phyloP scores from a whole-genome alignment of 208 protist species.

The Sergeia podlipaevii region DNA sequence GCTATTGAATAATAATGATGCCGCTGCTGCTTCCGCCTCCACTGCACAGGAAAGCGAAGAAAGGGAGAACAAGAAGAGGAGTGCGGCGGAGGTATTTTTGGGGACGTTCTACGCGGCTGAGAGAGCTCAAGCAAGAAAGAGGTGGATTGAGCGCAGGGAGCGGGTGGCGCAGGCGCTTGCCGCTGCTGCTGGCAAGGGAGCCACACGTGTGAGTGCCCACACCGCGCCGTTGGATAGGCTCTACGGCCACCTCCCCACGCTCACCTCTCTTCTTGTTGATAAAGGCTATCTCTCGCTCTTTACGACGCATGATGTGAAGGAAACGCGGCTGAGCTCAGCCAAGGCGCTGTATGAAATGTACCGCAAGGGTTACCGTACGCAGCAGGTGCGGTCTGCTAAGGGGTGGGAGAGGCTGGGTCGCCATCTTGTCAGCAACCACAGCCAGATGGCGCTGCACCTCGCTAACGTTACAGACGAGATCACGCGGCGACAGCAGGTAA shows the following conservation, averaged over 20 bases:
- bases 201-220: no score
- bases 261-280: conserved; percentile 48
- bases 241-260: no score
- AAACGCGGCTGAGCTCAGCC: conserved; percentile 20
- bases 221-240: no score
- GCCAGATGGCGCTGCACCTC: conserved; percentile 15
- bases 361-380: conserved; percentile 24
- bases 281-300: conserved; percentile 55
- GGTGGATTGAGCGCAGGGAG: conserved; percentile 5
- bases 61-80: not conserved
- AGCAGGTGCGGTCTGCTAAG: conserved; percentile 27
- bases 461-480: conserved; percentile 18
- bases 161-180: not conserved
- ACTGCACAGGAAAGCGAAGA: no score
- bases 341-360: conserved; percentile 23
- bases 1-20: not conserved
- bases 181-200: not conserved
- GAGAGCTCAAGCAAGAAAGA: conserved; percentile 1
- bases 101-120: not conserved
- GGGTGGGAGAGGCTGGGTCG: conserved; percentile 61
- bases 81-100: no score
- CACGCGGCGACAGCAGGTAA: conserved; percentile 12
- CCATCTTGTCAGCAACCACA: conserved; percentile 24
- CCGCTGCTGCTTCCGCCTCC: no score
- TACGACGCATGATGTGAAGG: conserved; percentile 20